A percentile compares a stretch with the other conserved stretches of the same genome.
Conservation (phyloP, 495 filamentous ascomycete species). For the Hypoxylon cercidicola region DNA sequence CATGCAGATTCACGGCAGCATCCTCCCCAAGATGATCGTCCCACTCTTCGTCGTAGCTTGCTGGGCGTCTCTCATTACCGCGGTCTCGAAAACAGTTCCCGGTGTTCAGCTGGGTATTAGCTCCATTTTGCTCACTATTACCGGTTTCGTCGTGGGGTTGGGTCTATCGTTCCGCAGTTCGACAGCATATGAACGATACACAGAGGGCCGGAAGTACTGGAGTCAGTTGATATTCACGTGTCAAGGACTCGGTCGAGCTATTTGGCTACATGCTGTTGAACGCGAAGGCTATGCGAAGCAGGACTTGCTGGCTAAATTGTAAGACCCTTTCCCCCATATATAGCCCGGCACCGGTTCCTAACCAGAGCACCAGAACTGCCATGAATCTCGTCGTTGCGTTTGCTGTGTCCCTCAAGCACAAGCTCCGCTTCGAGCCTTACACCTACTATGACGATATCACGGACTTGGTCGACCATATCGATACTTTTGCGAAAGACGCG, state of each 20-base stretch:
- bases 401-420: conserved; percentile 80
- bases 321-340: conserved; percentile 1
- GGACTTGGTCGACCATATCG: conserved; percentile 67
- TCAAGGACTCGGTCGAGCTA: conserved; percentile 77
- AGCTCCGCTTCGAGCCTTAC: conserved; percentile 88
- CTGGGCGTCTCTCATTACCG: conserved; percentile 78
- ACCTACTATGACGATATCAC: conserved; percentile 75
- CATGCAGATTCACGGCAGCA: conserved; percentile 81
- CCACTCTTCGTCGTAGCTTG: conserved; percentile 72
- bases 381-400: conserved; percentile 86
- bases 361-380: conserved; percentile 62
- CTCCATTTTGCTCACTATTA: conserved; percentile 79
- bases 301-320: conserved; percentile 74
- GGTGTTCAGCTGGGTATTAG: conserved; percentile 69
- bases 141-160: conserved; percentile 90
- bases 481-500: conserved; percentile 77
- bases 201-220: conserved; percentile 82
- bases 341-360: background rate
- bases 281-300: conserved; percentile 69
- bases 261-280: conserved; percentile 80
- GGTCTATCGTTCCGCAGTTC: conserved; percentile 84
- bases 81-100: conserved; percentile 64
- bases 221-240: conserved; percentile 74
- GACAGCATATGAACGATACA: conserved; percentile 86
- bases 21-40: conserved; percentile 82